Conservation (phyloP, 148 eudicot species). For the Vaccinium macrocarpon region DNA sequence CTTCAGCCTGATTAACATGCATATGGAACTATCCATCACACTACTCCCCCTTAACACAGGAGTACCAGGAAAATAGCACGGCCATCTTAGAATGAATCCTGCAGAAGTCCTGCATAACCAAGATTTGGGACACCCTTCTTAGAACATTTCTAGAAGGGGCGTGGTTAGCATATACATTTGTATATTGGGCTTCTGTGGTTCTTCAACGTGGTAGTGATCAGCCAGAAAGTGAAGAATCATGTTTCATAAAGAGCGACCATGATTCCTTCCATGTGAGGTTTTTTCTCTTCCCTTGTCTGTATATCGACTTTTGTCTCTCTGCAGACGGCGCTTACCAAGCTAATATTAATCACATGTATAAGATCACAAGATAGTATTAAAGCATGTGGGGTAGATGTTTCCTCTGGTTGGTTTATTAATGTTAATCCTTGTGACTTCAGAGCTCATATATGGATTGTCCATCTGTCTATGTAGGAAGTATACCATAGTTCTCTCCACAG, state of each 20-base stretch:
- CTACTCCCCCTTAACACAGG: conserved; percentile 1
- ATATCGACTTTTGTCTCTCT: neutral
- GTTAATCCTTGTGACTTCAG: neutral
- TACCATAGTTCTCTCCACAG: neutral
- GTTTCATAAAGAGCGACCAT: too few relatives aligned
- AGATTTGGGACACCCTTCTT: neutral
- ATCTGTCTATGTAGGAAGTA: neutral
- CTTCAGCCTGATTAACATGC: neutral
- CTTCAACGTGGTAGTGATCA: too few relatives aligned
- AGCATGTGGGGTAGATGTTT: neutral
- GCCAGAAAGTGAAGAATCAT: too few relatives aligned
- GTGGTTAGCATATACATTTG: neutral
- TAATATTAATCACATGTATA: neutral
- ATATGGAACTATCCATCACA: neutral
- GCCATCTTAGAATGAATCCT: neutral
- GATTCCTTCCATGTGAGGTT: neutral
- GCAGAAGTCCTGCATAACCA: neutral
- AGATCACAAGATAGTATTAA: neutral
- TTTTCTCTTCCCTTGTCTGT: neutral
- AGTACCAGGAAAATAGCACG: neutral
- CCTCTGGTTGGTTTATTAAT: neutral
- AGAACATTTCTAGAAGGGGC: neutral
- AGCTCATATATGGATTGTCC: neutral
- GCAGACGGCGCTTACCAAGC: neutral
- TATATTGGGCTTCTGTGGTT: neutral